Base-by-base conservation (phyloP, 2,329 filamentous ascomycete genomes). In the Fonsecaea multimorphosa region DNA sequence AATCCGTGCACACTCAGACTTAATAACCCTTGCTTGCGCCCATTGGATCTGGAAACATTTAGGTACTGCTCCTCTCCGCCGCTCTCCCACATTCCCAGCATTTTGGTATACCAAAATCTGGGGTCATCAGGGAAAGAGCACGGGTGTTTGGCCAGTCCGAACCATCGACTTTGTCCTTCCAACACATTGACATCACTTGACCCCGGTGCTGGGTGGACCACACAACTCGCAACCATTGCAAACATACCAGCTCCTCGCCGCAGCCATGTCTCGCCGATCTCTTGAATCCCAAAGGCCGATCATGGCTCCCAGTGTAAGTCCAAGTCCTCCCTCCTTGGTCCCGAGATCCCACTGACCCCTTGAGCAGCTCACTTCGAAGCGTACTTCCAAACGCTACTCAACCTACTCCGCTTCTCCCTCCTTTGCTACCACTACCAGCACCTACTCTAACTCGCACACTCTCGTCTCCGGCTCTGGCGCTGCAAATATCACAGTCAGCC, bases 201-300 rank as follows among this genome's bases (percentile, higher is more conserved):
- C 22, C 44, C 9, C 44, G 3, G 44, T 24, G 11, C 22, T 49
- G 44, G 40, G 19, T 49, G 11, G 24, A 40, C 7, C 44, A 51
- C 53, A 19, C 52, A 38, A 9, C 49, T 57, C 34, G 53, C 38
- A 44, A 34, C 24, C 49, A 52, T 32, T n/a, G n/a, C n/a, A 55
- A 54, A 52, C n/a, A n/a, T n/a, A n/a, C n/a, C n/a, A 61, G 12
- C 46, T 52, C 11, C 46, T 46, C 24, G 49, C 24, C 31, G 38
- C 52, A 52, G 52, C n/a, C 62, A 78, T 73, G 72, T 77, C 77
- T 76, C 76, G 76, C 67, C 69, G 71, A 54, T 85, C 83, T 60
- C 74, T 85, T 12, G 84, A 86, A 60, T 86, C 84, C 44, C 81
- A 83, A 71, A 77, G 84, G 61, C 84, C 84, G 57, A 86, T 86